Base-by-base conservation (phyloP, 2,329 filamentous ascomycete species). In the Verticillium albo-atrum region DNA sequence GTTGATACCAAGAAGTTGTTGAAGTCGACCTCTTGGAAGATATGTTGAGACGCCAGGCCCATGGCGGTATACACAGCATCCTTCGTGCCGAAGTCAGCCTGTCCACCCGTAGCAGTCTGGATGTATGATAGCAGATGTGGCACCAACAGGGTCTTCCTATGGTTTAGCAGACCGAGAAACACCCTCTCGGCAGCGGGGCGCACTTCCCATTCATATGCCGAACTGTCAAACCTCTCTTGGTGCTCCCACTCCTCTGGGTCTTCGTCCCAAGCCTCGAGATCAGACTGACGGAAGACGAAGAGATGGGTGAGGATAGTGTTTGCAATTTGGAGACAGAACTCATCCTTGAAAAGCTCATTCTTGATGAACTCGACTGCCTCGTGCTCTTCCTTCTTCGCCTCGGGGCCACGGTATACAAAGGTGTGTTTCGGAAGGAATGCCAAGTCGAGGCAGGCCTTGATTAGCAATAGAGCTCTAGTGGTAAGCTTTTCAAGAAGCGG, bases 211-310 rank as follows among this genome's bases (percentile, higher is more conserved):
- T 98, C 92, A 83, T 90, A 98, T 1, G 90, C 91, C 66, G 92
- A 90, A 35, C 90, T 88, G 61, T 91, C 86, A 61, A 89, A 90
- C 68, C 96, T 92, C 77, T 97, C 92, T 67, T 89, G 87, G 64
- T 90, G 88, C 72, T 97, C 94, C 93, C 95, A 99, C 58, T 96
- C 92, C 72, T 99, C 92, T 0, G 94, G 92, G 60, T 97, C 92
- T 69, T 96, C 89, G 70, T 96, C 89, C 95, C 95, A 99, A 60
- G 92, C 89, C 62, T 92, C 87, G 1, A 98, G 83, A 72, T 99
- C 95, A 56, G 87, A 86, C 61, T 89, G 85, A 34, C 92, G 86
- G 72, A 98, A 95, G 37, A 95, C 84, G 71, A 99, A 95, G 65
- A 97, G 91, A 67, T 89, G 88, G 1, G 90, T 92, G 56, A 99